Evolutionary conservation across 352 stramenopile species (phyloP), one percentile per base, ranked within the genome.

Genomic region (Thalassiosira pacifica): DNA sequence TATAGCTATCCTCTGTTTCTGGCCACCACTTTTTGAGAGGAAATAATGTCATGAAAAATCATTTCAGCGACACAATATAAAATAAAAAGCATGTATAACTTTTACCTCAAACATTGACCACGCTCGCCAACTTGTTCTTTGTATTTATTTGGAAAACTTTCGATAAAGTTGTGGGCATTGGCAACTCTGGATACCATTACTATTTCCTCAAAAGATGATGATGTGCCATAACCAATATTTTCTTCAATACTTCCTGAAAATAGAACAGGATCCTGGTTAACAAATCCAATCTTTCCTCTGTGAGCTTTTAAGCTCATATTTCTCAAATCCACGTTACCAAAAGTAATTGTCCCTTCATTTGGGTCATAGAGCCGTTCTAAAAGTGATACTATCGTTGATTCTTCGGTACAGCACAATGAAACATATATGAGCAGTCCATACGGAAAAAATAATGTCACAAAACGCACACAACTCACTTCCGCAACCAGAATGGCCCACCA

Each of bases 161-260:
- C 89, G 77, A 99, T 98, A 79, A 99, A 99, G 18, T 89, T 85
- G 79, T 98, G 95, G 1, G 97, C 97, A 82, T 98, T 97, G 13
- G 97, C 97, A 29, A 97, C 87, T 68, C 95, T 93, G 6, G 97
- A 95, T 8, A 96, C 97, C 57, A 93, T 79, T 5, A 97, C 87
- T 31, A 98, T 88, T 53, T 98, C 93, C 59, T 88, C 79, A 27
- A 84, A 53, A 52, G 83, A 77, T 24, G 79, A 79, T 19, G 34
- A 59, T 19, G 75, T 59, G 27, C 94, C 94, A 80, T 96, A 96
- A 9, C 42, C 70, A 73, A 97, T 96, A 79, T 97, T 97, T n/a
- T 93, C 88, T 60, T 80, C 63, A 45, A 97, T 92, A 16, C 80
- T 93, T 13, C 92, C 91, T 37, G 87, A 80, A 84, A 96, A 96